Percentiles rank a stretch among this genome's conserved stretches.
These are phyloP conservation scores for Mucor indicus DNA, from an alignment of 371 early-diverging fungal species.

Conservation along the genomic window DNA sequence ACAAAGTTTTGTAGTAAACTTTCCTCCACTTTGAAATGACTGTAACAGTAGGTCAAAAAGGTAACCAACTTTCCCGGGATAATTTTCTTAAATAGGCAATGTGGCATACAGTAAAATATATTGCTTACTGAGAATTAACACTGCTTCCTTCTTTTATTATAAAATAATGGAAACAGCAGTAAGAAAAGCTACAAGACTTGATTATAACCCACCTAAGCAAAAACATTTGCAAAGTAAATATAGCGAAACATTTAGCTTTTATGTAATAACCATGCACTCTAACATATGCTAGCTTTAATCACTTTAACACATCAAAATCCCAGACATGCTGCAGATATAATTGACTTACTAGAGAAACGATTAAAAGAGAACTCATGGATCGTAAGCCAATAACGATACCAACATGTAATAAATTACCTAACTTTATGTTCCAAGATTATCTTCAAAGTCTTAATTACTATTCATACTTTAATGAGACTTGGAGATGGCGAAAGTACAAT, in stretches of 20 bases:
- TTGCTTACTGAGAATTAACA: too few relatives aligned
- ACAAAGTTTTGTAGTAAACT: slow-evolving; percentile 13
- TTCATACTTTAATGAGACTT: slow-evolving; percentile 84
- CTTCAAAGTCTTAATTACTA: slow-evolving; percentile 83
- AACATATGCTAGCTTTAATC: slow-evolving; percentile 40
- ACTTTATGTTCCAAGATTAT: slow-evolving; percentile 64
- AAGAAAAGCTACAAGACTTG: slow-evolving; percentile 75
- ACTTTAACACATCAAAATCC: slow-evolving; percentile 45
- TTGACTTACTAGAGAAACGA: slow-evolving; percentile 55
- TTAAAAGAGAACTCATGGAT: slow-evolving; percentile 80
- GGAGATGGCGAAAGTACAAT: slow-evolving; percentile 72
- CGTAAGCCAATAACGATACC: slow-evolving; percentile 59
- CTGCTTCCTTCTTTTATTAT: slow-evolving; percentile 3
- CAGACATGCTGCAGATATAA: slow-evolving; percentile 57
- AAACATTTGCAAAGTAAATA: slow-evolving; percentile 82
- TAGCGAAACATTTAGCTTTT: neutral
- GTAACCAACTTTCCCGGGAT: too few relatives aligned
- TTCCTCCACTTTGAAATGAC: slow-evolving; percentile 17
- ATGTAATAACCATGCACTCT: neutral
- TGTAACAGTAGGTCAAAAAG: too few relatives aligned
- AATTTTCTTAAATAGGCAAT: too few relatives aligned
- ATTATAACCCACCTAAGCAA: slow-evolving; percentile 75
- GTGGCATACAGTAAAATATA: too few relatives aligned
- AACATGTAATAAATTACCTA: too few relatives aligned
- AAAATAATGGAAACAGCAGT: slow-evolving; percentile 75